A percentile compares a stretch with the other conserved stretches of the same genome.
These are phyloP conservation scores for Batrachochytrium dendrobatidis DNA, from an alignment of 371 early-diverging fungal genomes.

Conservation along the genomic window DNA sequence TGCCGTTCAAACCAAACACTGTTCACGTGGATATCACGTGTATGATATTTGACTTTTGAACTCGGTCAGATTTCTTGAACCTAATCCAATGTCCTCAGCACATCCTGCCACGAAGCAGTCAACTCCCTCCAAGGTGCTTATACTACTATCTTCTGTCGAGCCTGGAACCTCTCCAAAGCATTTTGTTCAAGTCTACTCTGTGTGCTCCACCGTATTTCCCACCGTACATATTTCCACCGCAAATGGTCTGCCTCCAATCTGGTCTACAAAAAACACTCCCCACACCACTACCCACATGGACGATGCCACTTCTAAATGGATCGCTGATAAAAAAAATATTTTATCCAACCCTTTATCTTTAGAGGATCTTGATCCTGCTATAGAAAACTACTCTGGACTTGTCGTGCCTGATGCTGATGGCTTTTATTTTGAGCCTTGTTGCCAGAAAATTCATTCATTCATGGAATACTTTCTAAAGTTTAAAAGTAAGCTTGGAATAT, in stretches of 20 bases:
- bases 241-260: constrained; percentile 3
- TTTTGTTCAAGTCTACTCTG: constrained; percentile 11
- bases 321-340: not conserved
- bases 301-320: not conserved
- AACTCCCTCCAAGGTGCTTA: constrained; percentile 2
- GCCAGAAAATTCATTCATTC: not conserved
- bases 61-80: too few species aligned
- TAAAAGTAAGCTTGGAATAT: constrained; percentile 6
- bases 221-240: not conserved
- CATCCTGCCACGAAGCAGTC: too few species aligned
- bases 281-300: too few species aligned
- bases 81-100: too few species aligned
- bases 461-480: constrained; percentile 10
- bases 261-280: not conserved
- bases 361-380: not conserved
- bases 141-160: constrained; percentile 7
- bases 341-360: not conserved
- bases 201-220: constrained; percentile 12
- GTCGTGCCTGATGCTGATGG: constrained; percentile 14
- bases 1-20: too few species aligned
- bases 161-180: constrained; percentile 9
- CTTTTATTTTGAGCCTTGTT: constrained; percentile 1
- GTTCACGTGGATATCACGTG: too few species aligned
- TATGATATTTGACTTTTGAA: too few species aligned
- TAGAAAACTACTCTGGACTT: constrained; percentile 7